Evolutionary conservation across 78 protist genomes (phyloP).

Genomic region (Corallochytrium limacisporum): DNA sequence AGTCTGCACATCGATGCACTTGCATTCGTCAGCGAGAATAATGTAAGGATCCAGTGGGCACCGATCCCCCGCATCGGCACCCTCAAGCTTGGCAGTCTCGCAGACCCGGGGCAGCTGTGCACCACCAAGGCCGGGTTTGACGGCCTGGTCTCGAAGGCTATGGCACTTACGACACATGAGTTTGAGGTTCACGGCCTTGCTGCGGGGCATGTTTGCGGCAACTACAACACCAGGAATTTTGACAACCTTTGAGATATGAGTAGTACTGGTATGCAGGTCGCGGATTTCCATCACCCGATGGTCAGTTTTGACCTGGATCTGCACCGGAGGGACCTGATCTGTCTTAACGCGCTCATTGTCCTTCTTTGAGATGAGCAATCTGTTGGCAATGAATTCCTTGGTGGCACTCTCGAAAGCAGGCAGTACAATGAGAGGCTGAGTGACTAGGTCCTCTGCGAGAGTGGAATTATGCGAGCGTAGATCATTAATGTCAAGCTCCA

Average conservation of each 20-base stretch:
- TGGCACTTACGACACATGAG: constrained; percentile 51
- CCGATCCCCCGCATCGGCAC: not conserved
- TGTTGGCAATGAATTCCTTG: no score
- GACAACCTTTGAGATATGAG: constrained; percentile 40
- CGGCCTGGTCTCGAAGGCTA: not conserved
- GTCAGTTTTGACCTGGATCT: constrained; percentile 32
- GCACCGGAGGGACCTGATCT: no score
- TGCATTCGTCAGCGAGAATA: constrained; percentile 53
- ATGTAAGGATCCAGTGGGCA: constrained; percentile 33
- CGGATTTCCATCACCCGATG: constrained; percentile 44
- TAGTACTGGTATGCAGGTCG: not conserved
- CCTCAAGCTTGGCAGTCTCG: not conserved
- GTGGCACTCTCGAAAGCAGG: no score
- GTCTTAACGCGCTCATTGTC: no score
- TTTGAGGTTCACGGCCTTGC: constrained; percentile 43
- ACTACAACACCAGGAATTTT: constrained; percentile 74
- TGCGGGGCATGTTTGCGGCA: constrained; percentile 47
- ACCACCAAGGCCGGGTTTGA: constrained; percentile 54
- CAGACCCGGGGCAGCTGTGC: constrained; percentile 60
- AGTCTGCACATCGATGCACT: constrained; percentile 32
- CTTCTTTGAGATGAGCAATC: no score
- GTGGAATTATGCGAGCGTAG: no score
- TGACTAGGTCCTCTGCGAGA: no score
- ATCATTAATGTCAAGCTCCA: no score
- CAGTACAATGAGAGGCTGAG: no score